phyloP scores from a whole-genome alignment of 805 yeast genomes.

The Ogataea nakhonphanomensis region DNA sequence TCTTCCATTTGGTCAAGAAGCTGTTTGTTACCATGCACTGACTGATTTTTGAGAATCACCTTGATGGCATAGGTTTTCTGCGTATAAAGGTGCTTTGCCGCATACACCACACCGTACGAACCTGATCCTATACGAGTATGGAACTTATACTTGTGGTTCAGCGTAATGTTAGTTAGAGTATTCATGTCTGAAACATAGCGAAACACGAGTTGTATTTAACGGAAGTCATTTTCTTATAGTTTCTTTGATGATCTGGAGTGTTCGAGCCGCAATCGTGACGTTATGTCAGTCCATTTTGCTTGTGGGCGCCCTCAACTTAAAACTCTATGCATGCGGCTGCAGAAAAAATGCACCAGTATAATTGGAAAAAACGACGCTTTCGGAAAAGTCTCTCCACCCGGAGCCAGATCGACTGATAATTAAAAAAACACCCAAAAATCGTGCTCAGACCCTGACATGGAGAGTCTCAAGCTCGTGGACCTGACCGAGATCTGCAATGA shows the following conservation, averaged over 20 bases:
- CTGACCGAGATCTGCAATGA: slow-evolving; percentile 10
- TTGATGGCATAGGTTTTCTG: slow-evolving; percentile 65
- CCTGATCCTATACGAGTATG: slow-evolving; percentile 71
- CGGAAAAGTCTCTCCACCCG: slow-evolving; percentile 7
- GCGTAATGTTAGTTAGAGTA: slow-evolving; percentile 29
- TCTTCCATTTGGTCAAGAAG: slow-evolving; percentile 30
- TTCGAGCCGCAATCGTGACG: slow-evolving; percentile 6
- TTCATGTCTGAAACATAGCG: slow-evolving; percentile 18
- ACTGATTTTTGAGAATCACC: slow-evolving; percentile 52
- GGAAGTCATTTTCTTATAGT: not conserved
- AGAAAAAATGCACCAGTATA: too few species aligned
- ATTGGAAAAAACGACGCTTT: not conserved
- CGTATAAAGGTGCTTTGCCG: slow-evolving; percentile 53
- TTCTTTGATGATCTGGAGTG: slow-evolving; percentile 1
- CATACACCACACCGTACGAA: slow-evolving; percentile 78
- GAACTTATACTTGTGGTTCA: slow-evolving; percentile 39
- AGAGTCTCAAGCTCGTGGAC: slow-evolving; percentile 3
- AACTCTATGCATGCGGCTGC: not conserved
- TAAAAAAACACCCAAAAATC: not conserved
- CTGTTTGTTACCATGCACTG: slow-evolving; percentile 31
- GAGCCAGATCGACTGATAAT: slow-evolving; percentile 6
- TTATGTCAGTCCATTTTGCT: slow-evolving; percentile 3
- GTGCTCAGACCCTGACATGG: slow-evolving; percentile 3
- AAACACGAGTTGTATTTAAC: too few species aligned
- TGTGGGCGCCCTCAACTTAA: too few species aligned